Evolutionary conservation across 257 asterid genomes (phyloP), one percentile per base, ranked within the genome.

Genomic region (Petunia secreta): DNA sequence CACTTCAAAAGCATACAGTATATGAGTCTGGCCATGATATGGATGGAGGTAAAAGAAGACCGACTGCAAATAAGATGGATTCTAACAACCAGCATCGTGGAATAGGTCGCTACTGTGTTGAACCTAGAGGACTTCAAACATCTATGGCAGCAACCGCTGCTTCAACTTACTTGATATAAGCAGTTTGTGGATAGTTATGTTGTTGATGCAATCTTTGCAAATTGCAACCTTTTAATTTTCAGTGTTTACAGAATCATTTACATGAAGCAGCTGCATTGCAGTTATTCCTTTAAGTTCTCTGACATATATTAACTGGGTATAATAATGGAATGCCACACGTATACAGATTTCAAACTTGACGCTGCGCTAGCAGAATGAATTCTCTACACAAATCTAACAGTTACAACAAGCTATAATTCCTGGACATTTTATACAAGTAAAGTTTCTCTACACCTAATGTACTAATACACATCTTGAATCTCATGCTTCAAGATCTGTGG

Each of bases 91-190:
- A 86, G 59, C 85, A 85, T 54, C 81, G 16, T 48, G 92, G 91
- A 73, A 81, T 79, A 13, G 89, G 91, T n/a, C 81, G 87, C 71
- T 88, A 90, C 2, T 80, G 89, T 77, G 63, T 75, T 36, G 91
- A 86, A 50, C 53, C 81, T 16, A 80, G 89, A 63, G 85, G 84
- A 64, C 38, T 62, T 50, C 84, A 82, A 36, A 16, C 63, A 80
- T 50, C 85, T 9, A 66, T 81, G 5, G 74, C 75, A 8, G 77
- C 80, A 62, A 83, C 85, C 25, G 85, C 80, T 63, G 81, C 83
- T 73, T 80, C 86, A 43, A 81, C 83, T 34, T 11, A 50, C 11
- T 73, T 48, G 7, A 48, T 48, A 73, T 34, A 73, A 48, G 44
- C 78, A 36, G 46, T 50, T 73, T 50, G 25, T 73, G 62, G 44